A percentile compares a stretch with the other conserved stretches of the same genome.
phyloP scores from a whole-genome alignment of 2,329 filamentous ascomycete genomes.

The Stromatinia cepivora region DNA sequence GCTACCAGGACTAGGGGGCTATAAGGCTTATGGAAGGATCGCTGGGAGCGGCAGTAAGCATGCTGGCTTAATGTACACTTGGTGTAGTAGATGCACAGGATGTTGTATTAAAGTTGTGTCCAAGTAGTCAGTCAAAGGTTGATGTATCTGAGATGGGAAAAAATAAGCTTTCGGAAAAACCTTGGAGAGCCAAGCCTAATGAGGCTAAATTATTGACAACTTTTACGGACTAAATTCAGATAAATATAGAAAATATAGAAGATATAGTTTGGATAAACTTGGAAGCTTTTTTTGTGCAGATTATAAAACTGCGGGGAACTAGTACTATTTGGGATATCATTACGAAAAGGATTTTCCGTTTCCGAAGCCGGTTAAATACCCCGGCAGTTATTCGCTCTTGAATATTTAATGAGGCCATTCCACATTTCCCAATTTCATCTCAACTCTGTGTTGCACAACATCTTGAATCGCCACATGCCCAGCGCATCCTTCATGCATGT shows the following conservation, averaged over 20 bases:
- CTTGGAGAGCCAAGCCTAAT: neutral
- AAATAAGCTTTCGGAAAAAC: conserved; percentile 7
- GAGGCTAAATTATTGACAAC: neutral
- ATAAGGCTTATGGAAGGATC: neutral
- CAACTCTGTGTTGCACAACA: conserved; percentile 7
- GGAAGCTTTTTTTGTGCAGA: neutral
- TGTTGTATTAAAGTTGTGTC: conserved; percentile 16
- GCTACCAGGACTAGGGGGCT: neutral
- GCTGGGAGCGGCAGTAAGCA: neutral
- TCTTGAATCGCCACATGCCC: neutral
- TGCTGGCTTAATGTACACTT: neutral
- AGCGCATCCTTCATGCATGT: conserved; percentile 1
- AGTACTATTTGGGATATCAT: neutral
- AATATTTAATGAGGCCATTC: neutral
- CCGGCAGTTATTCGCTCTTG: neutral
- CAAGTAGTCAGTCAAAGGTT: neutral
- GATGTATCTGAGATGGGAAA: too few species aligned
- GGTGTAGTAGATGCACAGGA: neutral
- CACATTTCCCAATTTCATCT: neutral
- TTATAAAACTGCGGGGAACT: neutral
- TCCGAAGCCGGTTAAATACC: neutral
- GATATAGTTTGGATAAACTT: neutral
- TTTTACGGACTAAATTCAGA: neutral
- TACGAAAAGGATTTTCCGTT: conserved; percentile 4
- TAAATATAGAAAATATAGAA: neutral